These are phyloP conservation scores for Naematelia aurantialba DNA, from an alignment of 768 basidiomycete genomes.

Conservation along the genomic window DNA sequence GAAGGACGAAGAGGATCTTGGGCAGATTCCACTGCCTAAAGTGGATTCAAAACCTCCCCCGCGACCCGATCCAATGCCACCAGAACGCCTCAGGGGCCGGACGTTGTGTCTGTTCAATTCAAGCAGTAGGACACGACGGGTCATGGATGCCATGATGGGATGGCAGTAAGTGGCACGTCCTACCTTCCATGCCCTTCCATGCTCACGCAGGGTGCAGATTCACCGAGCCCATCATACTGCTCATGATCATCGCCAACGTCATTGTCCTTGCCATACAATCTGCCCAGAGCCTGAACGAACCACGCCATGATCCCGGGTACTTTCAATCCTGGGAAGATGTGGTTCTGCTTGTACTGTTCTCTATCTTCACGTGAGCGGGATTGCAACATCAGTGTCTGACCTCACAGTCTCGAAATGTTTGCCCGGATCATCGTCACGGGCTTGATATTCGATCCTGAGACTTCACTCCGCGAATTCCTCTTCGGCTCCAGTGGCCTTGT, in stretches of 20 bases:
- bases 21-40: background rate
- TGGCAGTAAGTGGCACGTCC: conserved; percentile 63
- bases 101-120: conserved; percentile 75
- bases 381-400: background rate
- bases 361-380: conserved; percentile 67
- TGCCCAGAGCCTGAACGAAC: conserved; percentile 55
- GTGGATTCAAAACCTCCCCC: conserved; percentile 6
- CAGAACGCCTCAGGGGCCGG: conserved; percentile 61
- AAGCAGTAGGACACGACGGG: conserved; percentile 61
- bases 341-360: conserved; percentile 75
- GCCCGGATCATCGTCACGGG: conserved; percentile 88
- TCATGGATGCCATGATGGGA: conserved; percentile 66
- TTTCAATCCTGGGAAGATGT: conserved; percentile 88
- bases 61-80: conserved; percentile 34
- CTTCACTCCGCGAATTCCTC: conserved; percentile 50
- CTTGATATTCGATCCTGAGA: conserved; percentile 70
- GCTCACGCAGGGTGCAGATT: conserved; percentile 52
- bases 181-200: background rate
- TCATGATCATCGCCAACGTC: conserved; percentile 79
- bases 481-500: conserved; percentile 21
- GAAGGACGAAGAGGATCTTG: conserved; percentile 10
- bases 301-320: conserved; percentile 58
- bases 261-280: conserved; percentile 77
- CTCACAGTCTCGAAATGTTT: conserved; percentile 71
- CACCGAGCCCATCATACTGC: conserved; percentile 80